Conservation (phyloP, 805 yeast genomes). For the Tetrapisispora iriomotensis region DNA sequence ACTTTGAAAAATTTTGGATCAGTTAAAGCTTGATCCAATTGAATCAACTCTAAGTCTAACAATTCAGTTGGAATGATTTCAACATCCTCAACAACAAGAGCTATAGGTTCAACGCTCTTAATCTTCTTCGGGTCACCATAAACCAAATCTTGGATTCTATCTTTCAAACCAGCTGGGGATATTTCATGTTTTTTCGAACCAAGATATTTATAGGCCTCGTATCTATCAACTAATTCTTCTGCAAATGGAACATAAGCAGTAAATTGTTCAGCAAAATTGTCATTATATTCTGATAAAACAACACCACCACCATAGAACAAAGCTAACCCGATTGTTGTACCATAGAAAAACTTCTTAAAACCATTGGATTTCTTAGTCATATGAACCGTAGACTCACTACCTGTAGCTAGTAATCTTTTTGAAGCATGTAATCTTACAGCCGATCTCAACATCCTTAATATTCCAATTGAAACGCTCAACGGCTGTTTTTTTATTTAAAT, state of each 20-base stretch:
- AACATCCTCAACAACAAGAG: not conserved
- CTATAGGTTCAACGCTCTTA: not conserved
- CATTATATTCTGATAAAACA: constrained; percentile 45
- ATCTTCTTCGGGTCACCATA: not conserved
- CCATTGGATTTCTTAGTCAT: not conserved
- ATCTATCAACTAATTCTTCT: constrained; percentile 40
- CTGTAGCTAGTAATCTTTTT: not conserved
- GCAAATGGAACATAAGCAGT: constrained; percentile 58
- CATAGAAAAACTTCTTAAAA: constrained; percentile 10
- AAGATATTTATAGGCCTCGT: constrained; percentile 23
- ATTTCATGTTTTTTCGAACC: not conserved
- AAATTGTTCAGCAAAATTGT: constrained; percentile 51
- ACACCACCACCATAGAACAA: constrained; percentile 50
- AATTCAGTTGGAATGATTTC: not conserved
- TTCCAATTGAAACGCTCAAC: not conserved
- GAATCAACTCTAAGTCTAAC: not conserved
- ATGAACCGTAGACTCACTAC: not conserved
- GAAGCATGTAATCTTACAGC: not conserved
- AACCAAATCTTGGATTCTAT: not conserved
- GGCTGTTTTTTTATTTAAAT: not conserved
- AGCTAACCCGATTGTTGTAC: constrained; percentile 26
- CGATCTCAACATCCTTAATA: not conserved
- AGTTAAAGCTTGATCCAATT: not conserved
- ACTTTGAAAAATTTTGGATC: constrained; percentile 11
- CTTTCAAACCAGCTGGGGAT: not conserved